Evolutionary conservation across 805 yeast genomes (phyloP).

Genomic region (Hanseniaspora thailandica): DNA sequence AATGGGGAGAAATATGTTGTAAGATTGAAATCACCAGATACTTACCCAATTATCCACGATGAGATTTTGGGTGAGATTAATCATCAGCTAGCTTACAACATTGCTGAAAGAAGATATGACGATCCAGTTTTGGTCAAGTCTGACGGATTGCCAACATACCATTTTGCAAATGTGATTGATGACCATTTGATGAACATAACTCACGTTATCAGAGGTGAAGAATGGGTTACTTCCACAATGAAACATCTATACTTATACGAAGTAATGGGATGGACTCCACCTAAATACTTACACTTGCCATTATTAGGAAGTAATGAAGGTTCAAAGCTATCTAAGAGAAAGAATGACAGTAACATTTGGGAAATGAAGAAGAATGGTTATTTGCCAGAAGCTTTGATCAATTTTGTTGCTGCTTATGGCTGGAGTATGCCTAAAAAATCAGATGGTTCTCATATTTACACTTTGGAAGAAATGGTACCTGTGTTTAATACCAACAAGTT

Average conservation of each 20-base stretch:
- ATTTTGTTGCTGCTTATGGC: slow-evolving; percentile 82
- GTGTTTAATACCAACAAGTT: slow-evolving; percentile 56
- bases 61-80: slow-evolving; percentile 65
- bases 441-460: slow-evolving; percentile 41
- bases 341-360: slow-evolving; percentile 66
- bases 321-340: slow-evolving; percentile 71
- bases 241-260: slow-evolving; percentile 78
- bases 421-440: slow-evolving; percentile 77
- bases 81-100: slow-evolving; percentile 69
- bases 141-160: slow-evolving; percentile 94
- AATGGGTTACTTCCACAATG: slow-evolving; percentile 94
- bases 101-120: slow-evolving; percentile 63
- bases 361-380: slow-evolving; percentile 49
- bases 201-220: slow-evolving; percentile 94
- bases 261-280: slow-evolving; percentile 79
- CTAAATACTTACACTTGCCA: slow-evolving; percentile 81
- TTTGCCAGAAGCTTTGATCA: slow-evolving; percentile 75
- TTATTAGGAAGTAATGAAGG: slow-evolving; percentile 51
- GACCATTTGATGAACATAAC: slow-evolving; percentile 88
- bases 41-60: slow-evolving; percentile 58
- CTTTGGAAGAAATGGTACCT: slow-evolving; percentile 39
- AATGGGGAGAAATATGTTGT: slow-evolving; percentile 40
- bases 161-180: slow-evolving; percentile 89
- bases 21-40: slow-evolving; percentile 64
- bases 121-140: slow-evolving; percentile 83